A percentile compares a stretch with the other conserved stretches of the same genome.
phyloP scores from a whole-genome alignment of 1,139 yeast genomes.

The Saccharomyces hybrid region DNA sequence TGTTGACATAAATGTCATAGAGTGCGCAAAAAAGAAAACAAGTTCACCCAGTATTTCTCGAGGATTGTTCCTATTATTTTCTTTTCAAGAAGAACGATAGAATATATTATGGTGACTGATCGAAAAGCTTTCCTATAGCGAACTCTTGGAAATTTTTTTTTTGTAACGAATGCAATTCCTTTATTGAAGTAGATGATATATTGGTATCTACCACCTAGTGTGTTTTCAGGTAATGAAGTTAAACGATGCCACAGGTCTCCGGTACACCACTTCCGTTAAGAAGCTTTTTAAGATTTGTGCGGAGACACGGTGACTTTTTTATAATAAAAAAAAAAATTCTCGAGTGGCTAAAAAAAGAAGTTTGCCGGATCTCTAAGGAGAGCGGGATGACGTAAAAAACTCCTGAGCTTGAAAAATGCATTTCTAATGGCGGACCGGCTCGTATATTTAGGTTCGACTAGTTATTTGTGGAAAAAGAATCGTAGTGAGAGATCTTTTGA shows the following conservation, averaged over 20 bases:
- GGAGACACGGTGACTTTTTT: not conserved
- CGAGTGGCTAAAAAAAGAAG: not conserved
- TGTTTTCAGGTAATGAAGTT: not conserved
- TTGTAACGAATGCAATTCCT: not conserved
- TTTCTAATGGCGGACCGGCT: not conserved
- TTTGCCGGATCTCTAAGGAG: not conserved
- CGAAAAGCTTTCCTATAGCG: not conserved
- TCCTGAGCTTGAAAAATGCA: not conserved
- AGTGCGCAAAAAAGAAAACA: not conserved
- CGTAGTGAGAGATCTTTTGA: no score
- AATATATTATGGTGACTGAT: not conserved
- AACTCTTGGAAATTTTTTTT: not conserved
- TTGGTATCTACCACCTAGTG: not conserved
- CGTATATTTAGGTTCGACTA: not conserved
- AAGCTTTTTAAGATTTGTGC: not conserved
- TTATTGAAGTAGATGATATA: not conserved
- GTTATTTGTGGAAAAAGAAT: not conserved
- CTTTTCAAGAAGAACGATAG: not conserved
- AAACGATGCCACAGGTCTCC: not conserved
- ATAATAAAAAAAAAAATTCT: not conserved
- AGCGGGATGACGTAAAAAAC: not conserved
- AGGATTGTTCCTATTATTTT: not conserved
- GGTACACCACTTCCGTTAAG: not conserved
- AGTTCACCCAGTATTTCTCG: not conserved
- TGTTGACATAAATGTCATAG: not conserved